Evolutionary conservation across 208 protist genomes (phyloP), one percentile per base, ranked within the genome.

Genomic region (Leishmania turanica): DNA sequence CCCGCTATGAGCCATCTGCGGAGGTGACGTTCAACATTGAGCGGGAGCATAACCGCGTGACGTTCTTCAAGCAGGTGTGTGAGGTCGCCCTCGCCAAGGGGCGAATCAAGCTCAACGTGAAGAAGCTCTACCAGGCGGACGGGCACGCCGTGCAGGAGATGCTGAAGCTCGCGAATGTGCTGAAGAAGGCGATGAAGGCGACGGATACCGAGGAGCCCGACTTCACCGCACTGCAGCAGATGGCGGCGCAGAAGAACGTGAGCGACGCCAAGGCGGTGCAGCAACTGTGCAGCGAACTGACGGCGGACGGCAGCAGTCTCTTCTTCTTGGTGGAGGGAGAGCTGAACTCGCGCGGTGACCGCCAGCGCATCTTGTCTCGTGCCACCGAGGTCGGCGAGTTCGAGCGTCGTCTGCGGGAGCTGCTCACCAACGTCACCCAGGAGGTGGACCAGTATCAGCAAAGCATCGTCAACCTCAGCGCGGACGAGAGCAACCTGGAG

Each of bases 121-220:
- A 99, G 83, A 94, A 96, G 79, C 92, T 99, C 58, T 99, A 99
- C 84, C 88, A 96, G 84, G 91, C 96, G 0, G 96, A 99, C 49
- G 97, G 97, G 3, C 98, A 99, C 83, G 96, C 97, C 13, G 98
- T 99, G 64, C 96, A 98, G 83, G 98, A 99, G 88, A 96, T 99
- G 91, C 88, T 99, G 47, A 99, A 99, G 83, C 87, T 99, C 2
- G 94, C 98, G 9, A 90, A 88, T 53, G 81, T 99, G 54, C 88
- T 99, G 13, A 97, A 98, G 70, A 88, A 92, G 53, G 96, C 97
- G 8, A 97, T 95, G 92, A 88, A 90, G 54, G 84, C 92, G 17
- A 96, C 90, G 6, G 87, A 84, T 11, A 88, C 88, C 11, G 94
- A 98, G 56, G 92, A 98, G 53, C 82, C 81, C 34, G 94, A 96